Evolutionary conservation across 441 rosid species (phyloP), one percentile per base, ranked within the genome.

Genomic region (Croton setiger): DNA sequence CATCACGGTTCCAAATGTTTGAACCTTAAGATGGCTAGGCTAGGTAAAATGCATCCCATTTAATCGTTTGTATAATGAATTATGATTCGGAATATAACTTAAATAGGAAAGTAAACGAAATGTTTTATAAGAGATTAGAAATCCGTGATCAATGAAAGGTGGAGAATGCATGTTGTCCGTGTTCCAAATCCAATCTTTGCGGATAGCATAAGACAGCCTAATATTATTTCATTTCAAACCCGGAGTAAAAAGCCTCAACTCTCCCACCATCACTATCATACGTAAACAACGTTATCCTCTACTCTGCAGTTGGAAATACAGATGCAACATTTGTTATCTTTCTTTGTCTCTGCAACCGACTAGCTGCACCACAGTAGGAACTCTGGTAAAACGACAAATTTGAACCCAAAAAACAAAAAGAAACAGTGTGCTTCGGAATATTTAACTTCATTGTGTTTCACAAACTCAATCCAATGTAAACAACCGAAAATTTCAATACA

Each of bases 141-240:
- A 66, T 13, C 20, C 9, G 41, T 4, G 20, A 52, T 52, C 41
- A 55, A 45, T 43, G 59, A 62, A 61, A 67, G 73, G 69, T 13
- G 44, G 60, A 56, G 12, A 15, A 33, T 7, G 44, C 27, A 7
- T 44, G 51, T 20, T 27, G 71, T 3, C 61, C 39, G 33, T 49
- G 37, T 20, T 14, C 41, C 33, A 27, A 39, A 39, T 39, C 69
- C 39, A 43, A 10, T 51, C 70, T 44, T 21, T 37, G 20, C 10
- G 75, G 70, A 73, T 70, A 31, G 18, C 56, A 48, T 31, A 31
- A 5, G 20, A 68, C 45, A n/a, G 11, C 41, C 64, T n/a, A 3
- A 27, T 27, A 27, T 27, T 27, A 27, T 27, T 0, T 17, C n/a
- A 7, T 41, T n/a, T 23, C 9, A 17, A 47, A 47, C 43, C 4